phyloP scores from a whole-genome alignment of 2,329 filamentous ascomycete genomes.

The Dactylellina drechsleri region DNA sequence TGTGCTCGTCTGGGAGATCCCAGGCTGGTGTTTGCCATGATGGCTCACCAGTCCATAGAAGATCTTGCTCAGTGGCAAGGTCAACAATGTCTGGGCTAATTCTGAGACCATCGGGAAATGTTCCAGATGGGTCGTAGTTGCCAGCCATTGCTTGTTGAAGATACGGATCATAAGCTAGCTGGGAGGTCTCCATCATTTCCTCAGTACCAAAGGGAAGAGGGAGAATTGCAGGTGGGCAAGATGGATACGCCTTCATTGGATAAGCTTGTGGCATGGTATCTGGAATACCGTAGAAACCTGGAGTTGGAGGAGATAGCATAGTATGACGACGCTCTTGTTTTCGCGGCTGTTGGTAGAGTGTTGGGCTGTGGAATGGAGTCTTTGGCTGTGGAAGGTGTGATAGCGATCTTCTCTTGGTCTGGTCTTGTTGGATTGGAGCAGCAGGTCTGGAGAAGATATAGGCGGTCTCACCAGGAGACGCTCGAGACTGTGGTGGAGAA shows the following conservation, averaged over 20 bases:
- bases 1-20: conserved; percentile 50
- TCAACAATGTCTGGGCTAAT: conserved; percentile 54
- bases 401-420: conserved; percentile 48
- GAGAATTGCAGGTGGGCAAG: conserved; percentile 49
- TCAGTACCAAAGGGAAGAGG: conserved; percentile 49
- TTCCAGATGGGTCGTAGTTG: conserved; percentile 48
- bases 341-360: conserved; percentile 45
- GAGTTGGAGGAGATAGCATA: conserved; percentile 50
- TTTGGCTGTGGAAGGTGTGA: conserved; percentile 53
- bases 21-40: conserved; percentile 49
- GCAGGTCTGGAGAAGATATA: conserved; percentile 47
- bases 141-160: conserved; percentile 48
- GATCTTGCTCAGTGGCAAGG: conserved; percentile 54
- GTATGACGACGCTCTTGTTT: conserved; percentile 53
- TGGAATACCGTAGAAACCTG: conserved; percentile 46
- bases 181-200: conserved; percentile 51
- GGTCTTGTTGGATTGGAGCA: conserved; percentile 27
- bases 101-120: conserved; percentile 49
- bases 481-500: conserved; percentile 50
- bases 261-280: conserved; percentile 50
- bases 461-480: conserved; percentile 53
- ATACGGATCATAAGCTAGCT: conserved; percentile 49
- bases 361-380: conserved; percentile 51
- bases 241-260: conserved; percentile 53
- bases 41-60: conserved; percentile 49